Conservation (phyloP, 2,329 filamentous ascomycete genomes). For the Cadophora luteo-olivacea region DNA sequence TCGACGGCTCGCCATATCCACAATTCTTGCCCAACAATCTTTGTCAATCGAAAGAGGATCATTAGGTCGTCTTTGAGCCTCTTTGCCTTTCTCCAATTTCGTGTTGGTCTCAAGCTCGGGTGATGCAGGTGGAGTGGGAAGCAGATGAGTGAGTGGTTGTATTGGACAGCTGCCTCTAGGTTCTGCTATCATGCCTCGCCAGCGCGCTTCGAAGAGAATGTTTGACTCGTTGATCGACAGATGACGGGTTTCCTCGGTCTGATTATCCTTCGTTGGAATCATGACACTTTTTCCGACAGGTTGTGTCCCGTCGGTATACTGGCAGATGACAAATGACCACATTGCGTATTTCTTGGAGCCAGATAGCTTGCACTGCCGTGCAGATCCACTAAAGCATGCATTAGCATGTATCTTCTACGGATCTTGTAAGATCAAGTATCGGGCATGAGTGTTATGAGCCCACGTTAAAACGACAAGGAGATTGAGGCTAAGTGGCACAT, state of each 20-base stretch:
- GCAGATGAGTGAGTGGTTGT: background rate
- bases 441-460: background rate
- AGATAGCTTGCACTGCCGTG: constrained; percentile 27
- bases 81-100: background rate
- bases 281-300: constrained; percentile 26
- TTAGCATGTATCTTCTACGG: background rate
- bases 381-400: constrained; percentile 16
- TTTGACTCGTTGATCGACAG: constrained; percentile 20
- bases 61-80: background rate
- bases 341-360: constrained; percentile 24
- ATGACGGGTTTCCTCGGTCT: background rate
- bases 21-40: constrained; percentile 4
- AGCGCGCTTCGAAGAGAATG: constrained; percentile 10
- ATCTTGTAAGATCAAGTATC: background rate
- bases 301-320: constrained; percentile 28
- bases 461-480: background rate
- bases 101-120: constrained; percentile 5
- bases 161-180: background rate
- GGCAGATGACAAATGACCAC: constrained; percentile 36
- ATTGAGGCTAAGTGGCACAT: background rate
- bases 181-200: constrained; percentile 2
- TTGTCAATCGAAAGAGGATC: background rate
- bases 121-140: background rate
- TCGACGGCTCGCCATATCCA: background rate
- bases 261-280: constrained; percentile 25